These are phyloP conservation scores for Fusarium sp. DNA, from an alignment of 2,329 filamentous ascomycete genomes.

Conservation along the genomic window DNA sequence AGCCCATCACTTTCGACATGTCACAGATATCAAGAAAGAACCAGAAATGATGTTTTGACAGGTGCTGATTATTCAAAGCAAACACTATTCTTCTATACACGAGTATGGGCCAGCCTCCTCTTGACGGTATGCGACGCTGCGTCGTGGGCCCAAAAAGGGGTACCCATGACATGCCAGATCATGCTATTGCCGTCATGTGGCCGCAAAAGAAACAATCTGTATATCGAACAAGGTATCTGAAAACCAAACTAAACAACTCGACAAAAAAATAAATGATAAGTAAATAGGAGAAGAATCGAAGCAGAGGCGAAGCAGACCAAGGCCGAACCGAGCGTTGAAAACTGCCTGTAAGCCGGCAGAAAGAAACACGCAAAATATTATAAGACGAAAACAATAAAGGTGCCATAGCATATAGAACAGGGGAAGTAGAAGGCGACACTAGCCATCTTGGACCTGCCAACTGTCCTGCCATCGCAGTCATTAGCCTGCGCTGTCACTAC, in stretches of 20 bases:
- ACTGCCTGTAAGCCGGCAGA: slow-evolving; percentile 17
- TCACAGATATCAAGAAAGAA: neutral
- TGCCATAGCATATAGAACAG: slow-evolving; percentile 54
- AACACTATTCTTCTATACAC: slow-evolving; percentile 53
- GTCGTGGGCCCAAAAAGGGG: slow-evolving; percentile 11
- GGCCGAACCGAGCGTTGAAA: slow-evolving; percentile 24
- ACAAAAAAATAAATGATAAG: slow-evolving; percentile 38
- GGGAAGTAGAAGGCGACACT: slow-evolving; percentile 56
- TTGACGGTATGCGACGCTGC: slow-evolving; percentile 36
- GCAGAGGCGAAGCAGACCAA: slow-evolving; percentile 15
- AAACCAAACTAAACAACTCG: slow-evolving; percentile 46
- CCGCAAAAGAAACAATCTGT: slow-evolving; percentile 53
- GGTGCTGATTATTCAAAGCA: slow-evolving; percentile 49
- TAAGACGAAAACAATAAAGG: slow-evolving; percentile 47
- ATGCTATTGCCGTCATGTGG: slow-evolving; percentile 41
- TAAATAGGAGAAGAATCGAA: slow-evolving; percentile 44
- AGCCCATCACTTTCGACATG: neutral
- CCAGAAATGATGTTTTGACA: slow-evolving; percentile 36
- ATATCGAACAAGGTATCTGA: slow-evolving; percentile 73
- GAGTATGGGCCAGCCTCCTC: slow-evolving; percentile 48
- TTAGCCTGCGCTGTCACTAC: slow-evolving; percentile 55
- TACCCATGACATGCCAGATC: slow-evolving; percentile 31
- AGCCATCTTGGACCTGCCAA: slow-evolving; percentile 66
- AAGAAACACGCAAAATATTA: slow-evolving; percentile 46
- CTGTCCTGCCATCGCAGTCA: slow-evolving; percentile 56